Evolutionary conservation across 2,329 filamentous ascomycete genomes (phyloP), one percentile per base, ranked within the genome.

Genomic region (Ophiostoma angusticollis): DNA sequence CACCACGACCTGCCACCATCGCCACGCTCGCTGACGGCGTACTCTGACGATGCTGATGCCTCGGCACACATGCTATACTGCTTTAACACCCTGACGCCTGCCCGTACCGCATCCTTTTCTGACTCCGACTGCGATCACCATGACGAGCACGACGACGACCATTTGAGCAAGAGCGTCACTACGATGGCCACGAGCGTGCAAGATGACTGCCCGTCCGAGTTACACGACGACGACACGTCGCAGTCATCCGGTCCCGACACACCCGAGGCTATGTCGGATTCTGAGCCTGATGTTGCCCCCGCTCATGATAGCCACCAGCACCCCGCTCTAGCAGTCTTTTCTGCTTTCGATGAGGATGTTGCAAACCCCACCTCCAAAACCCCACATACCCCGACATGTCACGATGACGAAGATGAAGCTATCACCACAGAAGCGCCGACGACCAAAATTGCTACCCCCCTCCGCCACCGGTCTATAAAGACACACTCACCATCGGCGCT

Each of bases 71-170:
- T 60, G 50, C 40, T 61, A 50, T 53, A 58, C 52, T 45, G 45
- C 23, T 42, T 56, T 24, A 42, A 50, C 41, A 49, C 46, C 30
- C 53, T 58, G 35, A 63, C 64, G 1, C 62, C 65, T 5, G 61
- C 65, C 8, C 63, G 68, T 39, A 65, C 64, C 12, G 56, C 68
- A 39, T 73, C 70, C 2, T 70, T 70, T 47, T 72, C 68, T 1
- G 67, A 65, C 36, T 67, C 62, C 0, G 69, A 70, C 45, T 59
- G 62, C 2, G 65, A 62, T 19, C 53, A 49, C 16, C 55, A 52
- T 28, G 22, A 17, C 25, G 22, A 28, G 9, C 25, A 37, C 28
- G 24, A 35, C 27, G 4, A 18, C 5, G 14, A 32, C n/a, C 17
- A 23, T 6, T 8, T 12, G 19, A 19, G 11, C 9, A 9, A 31